Evolutionary conservation across 2,329 filamentous ascomycete genomes (phyloP).

Genomic region (Penicillium rolfsii): DNA sequence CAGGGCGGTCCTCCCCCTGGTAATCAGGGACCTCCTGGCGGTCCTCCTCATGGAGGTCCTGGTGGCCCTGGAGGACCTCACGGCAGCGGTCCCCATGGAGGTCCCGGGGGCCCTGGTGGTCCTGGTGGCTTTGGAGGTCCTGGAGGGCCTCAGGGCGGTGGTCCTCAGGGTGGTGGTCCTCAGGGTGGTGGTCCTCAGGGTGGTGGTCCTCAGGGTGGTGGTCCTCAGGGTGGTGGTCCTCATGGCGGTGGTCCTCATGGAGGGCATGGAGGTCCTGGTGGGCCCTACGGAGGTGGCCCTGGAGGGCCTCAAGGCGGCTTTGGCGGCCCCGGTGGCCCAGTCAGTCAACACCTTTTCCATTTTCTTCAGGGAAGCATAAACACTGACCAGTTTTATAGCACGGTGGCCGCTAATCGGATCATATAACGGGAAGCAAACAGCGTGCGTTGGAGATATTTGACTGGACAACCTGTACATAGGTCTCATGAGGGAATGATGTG

Average conservation of each 20-base stretch:
- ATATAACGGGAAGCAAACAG: not conserved
- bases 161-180: not conserved
- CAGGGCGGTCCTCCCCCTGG: not conserved
- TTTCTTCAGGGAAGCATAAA: not conserved
- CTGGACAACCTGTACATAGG: not conserved
- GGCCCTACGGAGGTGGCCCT: not conserved
- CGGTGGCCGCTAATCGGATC: conserved; percentile 8
- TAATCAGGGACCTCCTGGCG: too few species aligned
- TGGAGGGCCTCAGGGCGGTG: too few species aligned
- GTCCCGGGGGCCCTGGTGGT: not conserved
- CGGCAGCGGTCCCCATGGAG: not conserved
- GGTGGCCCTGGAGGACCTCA: too few species aligned
- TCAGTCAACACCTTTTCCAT: too few species aligned
- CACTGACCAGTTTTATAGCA: conserved; percentile 1
- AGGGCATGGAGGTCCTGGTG: not conserved
- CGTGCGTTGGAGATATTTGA: not conserved
- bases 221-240: not conserved
- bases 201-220: not conserved
- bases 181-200: not conserved
- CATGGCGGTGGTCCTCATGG: not conserved
- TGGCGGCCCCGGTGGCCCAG: not conserved
- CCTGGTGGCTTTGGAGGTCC: not conserved
- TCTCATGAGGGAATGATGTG: not conserved
- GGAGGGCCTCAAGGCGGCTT: not conserved
- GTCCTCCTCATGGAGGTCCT: not conserved